phyloP scores from a whole-genome alignment of 2,329 filamentous ascomycete genomes.

The Fusarium falciforme region DNA sequence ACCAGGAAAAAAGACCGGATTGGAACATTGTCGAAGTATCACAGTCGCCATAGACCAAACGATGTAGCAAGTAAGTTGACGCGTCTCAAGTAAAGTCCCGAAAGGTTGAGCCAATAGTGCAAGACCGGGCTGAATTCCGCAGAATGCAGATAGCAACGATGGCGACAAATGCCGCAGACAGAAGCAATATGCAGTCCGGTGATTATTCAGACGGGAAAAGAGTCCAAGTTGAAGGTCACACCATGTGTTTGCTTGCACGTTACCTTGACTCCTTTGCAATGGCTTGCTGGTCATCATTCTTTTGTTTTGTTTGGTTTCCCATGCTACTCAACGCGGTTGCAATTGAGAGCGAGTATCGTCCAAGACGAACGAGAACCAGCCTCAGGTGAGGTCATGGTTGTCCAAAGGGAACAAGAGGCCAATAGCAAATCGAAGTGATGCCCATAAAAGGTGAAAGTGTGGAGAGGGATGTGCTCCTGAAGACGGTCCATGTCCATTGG shows the following conservation, averaged over 20 bases:
- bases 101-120: not conserved
- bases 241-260: constrained; percentile 14
- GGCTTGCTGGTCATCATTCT: constrained; percentile 22
- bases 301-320: constrained; percentile 11
- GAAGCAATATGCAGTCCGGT: constrained; percentile 32
- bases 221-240: constrained; percentile 14
- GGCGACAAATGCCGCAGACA: constrained; percentile 19
- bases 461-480: constrained; percentile 17
- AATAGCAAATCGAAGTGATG: constrained; percentile 23
- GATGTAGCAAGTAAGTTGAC: constrained; percentile 28
- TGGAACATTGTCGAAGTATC: constrained; percentile 6
- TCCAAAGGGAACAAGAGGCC: constrained; percentile 12
- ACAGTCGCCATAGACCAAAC: constrained; percentile 15
- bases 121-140: constrained; percentile 2
- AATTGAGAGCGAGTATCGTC: constrained; percentile 25
- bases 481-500: constrained; percentile 27
- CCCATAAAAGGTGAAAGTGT: constrained; percentile 5
- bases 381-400: constrained; percentile 31
- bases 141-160: constrained; percentile 18
- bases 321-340: constrained; percentile 27
- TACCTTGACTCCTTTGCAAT: constrained; percentile 35
- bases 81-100: not conserved
- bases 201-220: not conserved
- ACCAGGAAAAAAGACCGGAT: not conserved
- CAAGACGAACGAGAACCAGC: constrained; percentile 28